Conservation (phyloP, 352 stramenopile genomes). For the Globisporangium abappressorium region DNA sequence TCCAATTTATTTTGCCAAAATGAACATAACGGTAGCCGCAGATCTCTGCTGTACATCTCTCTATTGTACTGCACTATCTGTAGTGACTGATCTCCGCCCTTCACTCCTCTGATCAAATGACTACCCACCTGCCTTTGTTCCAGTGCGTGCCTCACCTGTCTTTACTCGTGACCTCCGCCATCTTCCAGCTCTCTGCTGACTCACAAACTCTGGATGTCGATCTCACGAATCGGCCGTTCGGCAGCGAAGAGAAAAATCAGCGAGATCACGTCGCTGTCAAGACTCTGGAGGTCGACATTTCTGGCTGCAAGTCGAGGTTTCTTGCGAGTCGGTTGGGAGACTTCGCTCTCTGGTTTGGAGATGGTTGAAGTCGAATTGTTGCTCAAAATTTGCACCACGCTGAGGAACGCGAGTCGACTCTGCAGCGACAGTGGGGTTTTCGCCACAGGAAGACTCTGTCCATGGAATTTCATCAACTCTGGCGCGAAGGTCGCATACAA, state of each 20-base stretch:
- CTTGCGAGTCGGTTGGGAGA: neutral
- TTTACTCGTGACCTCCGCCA: no score
- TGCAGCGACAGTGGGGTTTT: neutral
- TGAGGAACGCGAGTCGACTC: conserved; percentile 9
- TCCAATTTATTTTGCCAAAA: no score
- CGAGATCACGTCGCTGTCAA: conserved; percentile 10
- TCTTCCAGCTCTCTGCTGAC: neutral
- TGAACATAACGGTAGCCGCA: no score
- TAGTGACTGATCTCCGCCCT: no score
- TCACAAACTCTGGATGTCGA: conserved; percentile 1
- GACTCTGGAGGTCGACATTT: neutral
- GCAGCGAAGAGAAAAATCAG: conserved; percentile 19
- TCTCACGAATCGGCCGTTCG: neutral
- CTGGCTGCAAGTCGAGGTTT: neutral
- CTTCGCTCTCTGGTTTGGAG: neutral
- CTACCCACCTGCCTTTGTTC: no score
- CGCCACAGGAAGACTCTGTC: neutral
- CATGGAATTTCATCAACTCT: conserved; percentile 3
- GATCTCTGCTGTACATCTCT: no score
- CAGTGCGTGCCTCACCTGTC: no score
- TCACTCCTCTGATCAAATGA: no score
- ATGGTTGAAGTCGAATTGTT: no score
- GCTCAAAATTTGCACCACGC: conserved; percentile 1
- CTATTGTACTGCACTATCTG: no score
- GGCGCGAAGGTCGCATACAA: neutral